A percentile compares a stretch with the other conserved stretches of the same genome.
phyloP scores from a whole-genome alignment of 2,329 filamentous ascomycete species.

The Colletotrichum cuscutae region DNA sequence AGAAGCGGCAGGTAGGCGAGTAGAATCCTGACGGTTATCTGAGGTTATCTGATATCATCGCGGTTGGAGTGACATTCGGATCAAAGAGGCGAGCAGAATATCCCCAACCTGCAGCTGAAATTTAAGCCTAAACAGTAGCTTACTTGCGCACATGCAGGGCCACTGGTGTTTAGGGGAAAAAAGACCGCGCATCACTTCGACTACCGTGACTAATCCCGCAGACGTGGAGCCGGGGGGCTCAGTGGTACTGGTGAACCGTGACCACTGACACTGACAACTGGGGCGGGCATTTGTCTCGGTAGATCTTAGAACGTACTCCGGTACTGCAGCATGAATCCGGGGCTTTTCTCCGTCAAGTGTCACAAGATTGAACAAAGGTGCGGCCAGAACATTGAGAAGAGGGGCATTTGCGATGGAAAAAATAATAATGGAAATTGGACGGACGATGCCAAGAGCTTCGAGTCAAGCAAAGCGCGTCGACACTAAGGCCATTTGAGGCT shows the following conservation, averaged over 20 bases:
- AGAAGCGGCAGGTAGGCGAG: constrained; percentile 16
- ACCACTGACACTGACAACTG: background rate
- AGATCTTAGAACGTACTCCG: constrained; percentile 28
- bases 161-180: background rate
- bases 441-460: constrained; percentile 28
- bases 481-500: background rate
- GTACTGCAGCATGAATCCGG: constrained; percentile 13
- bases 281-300: constrained; percentile 11
- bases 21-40: background rate
- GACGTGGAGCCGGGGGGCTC: background rate
- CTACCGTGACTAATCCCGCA: background rate
- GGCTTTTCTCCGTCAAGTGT: constrained; percentile 15
- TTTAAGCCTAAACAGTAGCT: constrained; percentile 7
- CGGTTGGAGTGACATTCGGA: background rate
- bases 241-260: too few relatives aligned
- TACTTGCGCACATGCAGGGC: background rate
- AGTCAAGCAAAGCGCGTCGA: constrained; percentile 19
- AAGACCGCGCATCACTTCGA: background rate
- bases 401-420: background rate
- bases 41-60: constrained; percentile 7
- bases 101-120: background rate
- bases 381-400: background rate
- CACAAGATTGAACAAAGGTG: background rate
- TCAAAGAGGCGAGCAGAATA: background rate
- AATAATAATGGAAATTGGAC: constrained; percentile 23